phyloP scores from a whole-genome alignment of 106 monocot genomes.

The Xerophyta viscosa region DNA sequence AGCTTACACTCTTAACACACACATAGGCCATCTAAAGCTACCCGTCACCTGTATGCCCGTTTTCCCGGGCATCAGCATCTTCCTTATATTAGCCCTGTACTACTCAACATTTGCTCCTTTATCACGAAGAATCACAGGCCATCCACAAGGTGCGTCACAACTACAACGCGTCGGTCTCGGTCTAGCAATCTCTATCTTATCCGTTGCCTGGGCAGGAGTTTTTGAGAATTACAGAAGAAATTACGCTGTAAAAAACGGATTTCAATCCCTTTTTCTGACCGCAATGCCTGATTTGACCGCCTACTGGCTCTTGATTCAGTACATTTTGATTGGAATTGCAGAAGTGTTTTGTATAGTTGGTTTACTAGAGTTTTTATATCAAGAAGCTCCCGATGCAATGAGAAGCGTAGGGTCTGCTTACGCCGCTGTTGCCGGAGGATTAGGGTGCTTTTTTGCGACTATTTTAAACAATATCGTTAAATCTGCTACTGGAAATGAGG shows the following conservation, averaged over 20 bases:
- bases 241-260: conserved; percentile 63
- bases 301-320: conserved; percentile 91
- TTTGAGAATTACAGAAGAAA: conserved; percentile 77
- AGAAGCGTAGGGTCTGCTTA: conserved; percentile 78
- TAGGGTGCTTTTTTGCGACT: conserved; percentile 76
- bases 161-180: conserved; percentile 85
- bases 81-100: conserved; percentile 67
- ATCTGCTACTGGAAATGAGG: conserved; percentile 54
- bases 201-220: conserved; percentile 60
- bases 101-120: conserved; percentile 67
- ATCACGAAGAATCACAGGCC: conserved; percentile 70
- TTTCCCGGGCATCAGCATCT: conserved; percentile 73
- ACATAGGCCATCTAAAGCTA: conserved; percentile 56
- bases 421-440: conserved; percentile 85
- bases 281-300: conserved; percentile 71
- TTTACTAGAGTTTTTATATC: conserved; percentile 79
- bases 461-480: conserved; percentile 71
- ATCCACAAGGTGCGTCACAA: conserved; percentile 80
- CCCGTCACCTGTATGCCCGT: conserved; percentile 89
- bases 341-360: conserved; percentile 88
- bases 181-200: conserved; percentile 55
- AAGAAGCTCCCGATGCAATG: conserved; percentile 98
- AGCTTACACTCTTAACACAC: conserved; percentile 84
- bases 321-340: conserved; percentile 75
- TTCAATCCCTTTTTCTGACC: conserved; percentile 37